Base-by-base conservation (phyloP, 768 basidiomycete species). In the Inosperma sp. region DNA sequence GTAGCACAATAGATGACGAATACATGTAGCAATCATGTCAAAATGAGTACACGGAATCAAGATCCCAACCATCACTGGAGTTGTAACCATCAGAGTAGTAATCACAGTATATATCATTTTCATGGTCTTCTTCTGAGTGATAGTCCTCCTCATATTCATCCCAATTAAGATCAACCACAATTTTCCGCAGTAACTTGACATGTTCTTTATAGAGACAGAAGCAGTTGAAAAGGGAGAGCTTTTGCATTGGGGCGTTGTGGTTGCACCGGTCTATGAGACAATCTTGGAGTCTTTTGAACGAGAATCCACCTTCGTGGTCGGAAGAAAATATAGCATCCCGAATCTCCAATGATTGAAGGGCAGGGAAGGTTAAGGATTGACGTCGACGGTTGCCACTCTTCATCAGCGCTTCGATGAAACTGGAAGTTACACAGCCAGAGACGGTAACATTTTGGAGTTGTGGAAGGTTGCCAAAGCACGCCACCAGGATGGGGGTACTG, bases 111-210 rank as follows among this genome's bases (percentile, higher is more conserved):
- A 21, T 16, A 31, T 49, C 27, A 34, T 49, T 30, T 2, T 42
- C 45, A 5, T 41, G 31, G 13, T 56, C 52, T 29, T 60, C 61
- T 9, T 67, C 62, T 2, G 47, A 39, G 10, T 45, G 41, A 14
- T 51, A 57, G 3, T 61, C 64, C 7, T 48, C 52, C 33, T 65
- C 65, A 12, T 62, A 16, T 12, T 50, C 62, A 51, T 73, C 72
- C 72, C 72, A 73, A 1, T 55, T 48, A n/a, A 72, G 63, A 22
- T 65, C 59, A 14, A 55, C 49, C 7, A 71, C 67, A 26, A 70
- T 50, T 25, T 65, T 56, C 41, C 55, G 36, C 14, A 72, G 44
- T 16, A 39, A 5, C 13, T 56, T 51, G 12, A 73, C 59, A 16
- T 63, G 54, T 0, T 60, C 56, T 3, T 50, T 22, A 3, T 22